These are phyloP conservation scores for Pouteria glomerata DNA, from an alignment of 148 eudicot genomes.

Conservation along the genomic window DNA sequence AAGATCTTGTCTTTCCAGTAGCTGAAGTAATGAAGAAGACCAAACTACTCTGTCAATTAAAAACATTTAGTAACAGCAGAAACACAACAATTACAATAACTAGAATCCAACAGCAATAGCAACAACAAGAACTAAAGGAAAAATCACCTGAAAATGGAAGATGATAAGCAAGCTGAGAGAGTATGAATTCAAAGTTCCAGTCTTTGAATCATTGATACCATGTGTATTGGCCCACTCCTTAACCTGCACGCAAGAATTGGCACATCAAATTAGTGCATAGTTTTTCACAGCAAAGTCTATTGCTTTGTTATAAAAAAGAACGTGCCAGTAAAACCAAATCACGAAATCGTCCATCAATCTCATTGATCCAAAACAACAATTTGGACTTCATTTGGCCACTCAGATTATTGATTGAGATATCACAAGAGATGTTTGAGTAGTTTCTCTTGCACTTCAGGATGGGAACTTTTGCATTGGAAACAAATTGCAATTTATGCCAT, in stretches of 20 bases:
- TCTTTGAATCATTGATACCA: slow-evolving; percentile 64
- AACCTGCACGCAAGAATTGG: slow-evolving; percentile 48
- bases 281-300: slow-evolving; percentile 4
- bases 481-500: slow-evolving; percentile 48
- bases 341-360: slow-evolving; percentile 82
- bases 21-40: no score
- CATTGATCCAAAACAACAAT: slow-evolving; percentile 69
- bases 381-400: slow-evolving; percentile 94
- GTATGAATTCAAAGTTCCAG: slow-evolving; percentile 83
- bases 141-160: slow-evolving; percentile 90
- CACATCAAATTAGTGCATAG: slow-evolving; percentile 10
- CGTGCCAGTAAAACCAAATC: slow-evolving; percentile 85
- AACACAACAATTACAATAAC: no score
- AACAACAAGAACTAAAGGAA: background rate
- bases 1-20: background rate
- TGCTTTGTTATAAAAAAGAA: slow-evolving; percentile 5
- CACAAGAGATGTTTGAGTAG: slow-evolving; percentile 68
- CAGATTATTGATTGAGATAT: slow-evolving; percentile 72
- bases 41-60: no score
- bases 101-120: background rate
- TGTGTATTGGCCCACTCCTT: slow-evolving; percentile 98
- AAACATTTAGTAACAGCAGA: no score
- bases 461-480: slow-evolving; percentile 82
- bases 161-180: slow-evolving; percentile 71
- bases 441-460: slow-evolving; percentile 63